phyloP scores from a whole-genome alignment of 495 filamentous ascomycete genomes.

The Penicillium antarcticum region DNA sequence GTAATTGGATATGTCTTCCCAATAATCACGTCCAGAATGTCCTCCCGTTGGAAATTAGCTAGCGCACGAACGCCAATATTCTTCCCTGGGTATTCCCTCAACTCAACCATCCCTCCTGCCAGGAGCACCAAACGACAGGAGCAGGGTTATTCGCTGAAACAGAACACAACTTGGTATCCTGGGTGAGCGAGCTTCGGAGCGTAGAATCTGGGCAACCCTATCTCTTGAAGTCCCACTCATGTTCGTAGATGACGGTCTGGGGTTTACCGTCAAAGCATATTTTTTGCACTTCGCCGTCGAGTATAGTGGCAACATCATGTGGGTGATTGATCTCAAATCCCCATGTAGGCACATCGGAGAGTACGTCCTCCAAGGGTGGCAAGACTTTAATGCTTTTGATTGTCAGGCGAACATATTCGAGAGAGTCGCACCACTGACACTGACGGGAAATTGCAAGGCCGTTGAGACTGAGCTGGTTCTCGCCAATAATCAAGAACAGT shows the following conservation, averaged over 20 bases:
- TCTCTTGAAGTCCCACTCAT: background rate
- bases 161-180: background rate
- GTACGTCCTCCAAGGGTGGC: background rate
- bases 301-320: background rate
- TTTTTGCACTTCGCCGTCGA: background rate
- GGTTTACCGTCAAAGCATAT: background rate
- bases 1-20: conserved; percentile 22
- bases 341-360: background rate
- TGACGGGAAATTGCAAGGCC: conserved; percentile 18
- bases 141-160: conserved; percentile 10
- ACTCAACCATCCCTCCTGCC: conserved; percentile 27
- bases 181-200: background rate
- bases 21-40: conserved; percentile 30
- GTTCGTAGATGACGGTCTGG: background rate
- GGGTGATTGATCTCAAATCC: conserved; percentile 1
- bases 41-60: conserved; percentile 15
- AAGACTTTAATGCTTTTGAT: background rate
- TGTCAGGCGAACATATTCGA: background rate
- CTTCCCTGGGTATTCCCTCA: conserved; percentile 25
- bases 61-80: conserved; percentile 37
- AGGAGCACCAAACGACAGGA: conserved; percentile 11
- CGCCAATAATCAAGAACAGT: conserved; percentile 12
- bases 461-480: conserved; percentile 26
- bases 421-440: background rate
- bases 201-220: background rate